Evolutionary conservation across 163 green algal species (phyloP).

Genomic region (Scenedesmus sp.): DNA sequence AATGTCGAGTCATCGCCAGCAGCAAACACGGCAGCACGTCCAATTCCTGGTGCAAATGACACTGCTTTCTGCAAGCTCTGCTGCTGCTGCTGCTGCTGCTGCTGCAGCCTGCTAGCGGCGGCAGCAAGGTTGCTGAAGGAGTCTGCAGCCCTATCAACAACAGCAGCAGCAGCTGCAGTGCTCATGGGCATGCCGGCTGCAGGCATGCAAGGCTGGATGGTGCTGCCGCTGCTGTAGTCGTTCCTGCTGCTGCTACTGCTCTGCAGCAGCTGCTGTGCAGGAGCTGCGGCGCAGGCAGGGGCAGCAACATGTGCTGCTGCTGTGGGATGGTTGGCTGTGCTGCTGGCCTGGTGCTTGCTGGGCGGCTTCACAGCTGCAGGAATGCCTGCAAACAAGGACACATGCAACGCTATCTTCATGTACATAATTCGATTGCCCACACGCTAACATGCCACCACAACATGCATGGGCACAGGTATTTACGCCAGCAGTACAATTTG

Average conservation of each 20-base stretch:
- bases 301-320: neutral
- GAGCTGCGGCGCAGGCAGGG: neutral
- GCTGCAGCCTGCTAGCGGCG: neutral
- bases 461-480: no score
- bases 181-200: neutral
- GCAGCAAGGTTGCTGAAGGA: neutral
- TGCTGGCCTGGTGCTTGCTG: neutral
- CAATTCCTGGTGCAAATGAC: neutral
- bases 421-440: neutral
- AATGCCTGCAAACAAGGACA: neutral
- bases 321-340: neutral
- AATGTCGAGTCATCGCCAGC: neutral
- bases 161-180: neutral
- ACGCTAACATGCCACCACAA: neutral
- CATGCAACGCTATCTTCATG: neutral
- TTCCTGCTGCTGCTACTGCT: neutral
- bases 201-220: neutral
- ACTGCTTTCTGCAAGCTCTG: neutral
- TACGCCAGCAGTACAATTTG: neutral
- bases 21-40: neutral
- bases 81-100: neutral
- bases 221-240: neutral
- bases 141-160: neutral
- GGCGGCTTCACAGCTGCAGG: neutral
- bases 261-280: neutral